Conservation (phyloP, 345 rosid species). For the Erysimum cheiranthoides region DNA sequence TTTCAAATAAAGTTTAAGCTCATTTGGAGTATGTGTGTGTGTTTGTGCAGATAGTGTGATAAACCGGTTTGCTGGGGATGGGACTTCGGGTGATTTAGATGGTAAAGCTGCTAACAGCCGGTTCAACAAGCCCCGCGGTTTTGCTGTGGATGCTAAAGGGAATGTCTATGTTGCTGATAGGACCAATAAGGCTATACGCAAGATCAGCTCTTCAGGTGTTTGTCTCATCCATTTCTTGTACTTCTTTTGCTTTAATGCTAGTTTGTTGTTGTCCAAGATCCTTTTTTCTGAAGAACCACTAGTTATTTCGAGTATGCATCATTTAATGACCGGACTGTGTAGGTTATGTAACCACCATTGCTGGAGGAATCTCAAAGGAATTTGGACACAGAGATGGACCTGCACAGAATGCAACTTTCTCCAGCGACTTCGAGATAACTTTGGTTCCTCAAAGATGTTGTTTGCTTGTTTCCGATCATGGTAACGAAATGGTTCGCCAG, state of each 20-base stretch:
- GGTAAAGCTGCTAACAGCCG: slow-evolving; percentile 57
- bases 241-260: background rate
- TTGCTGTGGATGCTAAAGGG: slow-evolving; percentile 65
- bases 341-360: slow-evolving; percentile 68
- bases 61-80: slow-evolving; percentile 58
- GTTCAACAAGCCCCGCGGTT: slow-evolving; percentile 58
- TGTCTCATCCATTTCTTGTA: slow-evolving; percentile 24
- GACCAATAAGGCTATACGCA: slow-evolving; percentile 60
- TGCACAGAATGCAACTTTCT: slow-evolving; percentile 73
- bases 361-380: slow-evolving; percentile 55
- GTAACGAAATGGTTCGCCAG: slow-evolving; percentile 61
- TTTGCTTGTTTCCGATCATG: slow-evolving; percentile 70
- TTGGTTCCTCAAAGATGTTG: slow-evolving; percentile 61
- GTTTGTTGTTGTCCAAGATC: background rate
- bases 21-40: background rate
- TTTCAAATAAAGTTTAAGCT: slow-evolving; percentile 7
- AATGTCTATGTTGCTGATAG: slow-evolving; percentile 75
- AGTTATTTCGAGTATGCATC: slow-evolving; percentile 3
- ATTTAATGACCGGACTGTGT: background rate
- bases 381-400: slow-evolving; percentile 65
- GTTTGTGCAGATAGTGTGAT: slow-evolving; percentile 52
- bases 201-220: slow-evolving; percentile 64
- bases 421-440: slow-evolving; percentile 60
- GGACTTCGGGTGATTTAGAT: slow-evolving; percentile 48
- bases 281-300: background rate